Percentiles rank a stretch among this genome's conserved stretches.
Evolutionary conservation across 192 early-diverging fungal genomes (phyloP).

Genomic region (Blastocladiella britannica): DNA sequence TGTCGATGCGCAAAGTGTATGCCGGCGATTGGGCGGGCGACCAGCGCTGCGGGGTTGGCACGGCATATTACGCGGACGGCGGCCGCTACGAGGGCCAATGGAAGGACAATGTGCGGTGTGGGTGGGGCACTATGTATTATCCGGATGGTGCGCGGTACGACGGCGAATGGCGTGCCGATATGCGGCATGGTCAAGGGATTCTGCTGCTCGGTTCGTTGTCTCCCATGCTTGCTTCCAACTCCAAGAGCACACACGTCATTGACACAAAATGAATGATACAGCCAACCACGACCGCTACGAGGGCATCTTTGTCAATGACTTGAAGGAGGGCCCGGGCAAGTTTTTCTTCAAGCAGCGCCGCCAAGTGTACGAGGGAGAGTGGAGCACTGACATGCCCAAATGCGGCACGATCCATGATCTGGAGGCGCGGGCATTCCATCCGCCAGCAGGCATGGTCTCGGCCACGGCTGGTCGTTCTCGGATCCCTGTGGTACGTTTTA

Average conservation of each 20-base stretch:
- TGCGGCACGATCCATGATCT: constrained; percentile 32
- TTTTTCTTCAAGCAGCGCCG: constrained; percentile 30
- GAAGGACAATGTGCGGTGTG: constrained; percentile 26
- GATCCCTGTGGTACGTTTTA: too few relatives aligned
- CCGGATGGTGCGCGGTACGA: constrained; percentile 26
- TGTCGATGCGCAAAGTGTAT: constrained; percentile 29
- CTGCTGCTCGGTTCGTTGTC: constrained; percentile 17
- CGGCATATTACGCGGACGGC: constrained; percentile 32
- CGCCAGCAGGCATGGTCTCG: not conserved
- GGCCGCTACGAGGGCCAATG: constrained; percentile 29
- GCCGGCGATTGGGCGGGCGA: constrained; percentile 30
- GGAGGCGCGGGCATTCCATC: not conserved
- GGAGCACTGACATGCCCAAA: constrained; percentile 27
- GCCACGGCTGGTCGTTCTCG: not conserved
- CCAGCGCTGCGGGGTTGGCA: constrained; percentile 23
- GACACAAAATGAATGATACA: too few relatives aligned
- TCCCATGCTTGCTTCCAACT: too few relatives aligned
- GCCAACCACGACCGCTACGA: constrained; percentile 36
- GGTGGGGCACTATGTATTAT: constrained; percentile 33
- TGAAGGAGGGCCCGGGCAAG: constrained; percentile 37
- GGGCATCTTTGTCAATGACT: constrained; percentile 34
- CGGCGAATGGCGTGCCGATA: constrained; percentile 35
- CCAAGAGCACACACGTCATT: too few relatives aligned
- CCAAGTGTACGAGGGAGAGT: constrained; percentile 36
- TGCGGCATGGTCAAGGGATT: constrained; percentile 34